Evolutionary conservation across 1,284 basidiomycete genomes (phyloP).

Genomic region (Puccinia horiana): DNA sequence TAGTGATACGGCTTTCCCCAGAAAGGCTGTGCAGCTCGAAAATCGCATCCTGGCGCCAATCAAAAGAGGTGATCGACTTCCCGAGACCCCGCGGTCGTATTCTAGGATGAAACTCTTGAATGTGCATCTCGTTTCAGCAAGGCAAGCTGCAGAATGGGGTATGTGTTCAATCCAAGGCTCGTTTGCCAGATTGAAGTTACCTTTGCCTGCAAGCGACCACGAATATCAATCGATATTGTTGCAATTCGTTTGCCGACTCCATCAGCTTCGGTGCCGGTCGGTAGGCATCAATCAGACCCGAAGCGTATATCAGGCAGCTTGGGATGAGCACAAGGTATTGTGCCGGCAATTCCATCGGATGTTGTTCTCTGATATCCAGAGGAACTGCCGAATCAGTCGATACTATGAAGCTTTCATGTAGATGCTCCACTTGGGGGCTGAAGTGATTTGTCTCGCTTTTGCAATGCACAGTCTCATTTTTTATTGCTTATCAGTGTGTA

Average conservation of each 20-base stretch:
- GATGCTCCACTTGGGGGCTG: too few relatives aligned
- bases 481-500: too few relatives aligned
- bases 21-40: background rate
- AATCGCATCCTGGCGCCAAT: too few relatives aligned
- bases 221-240: background rate
- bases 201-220: background rate
- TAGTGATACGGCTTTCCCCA: background rate
- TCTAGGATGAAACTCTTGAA: background rate
- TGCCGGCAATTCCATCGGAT: background rate
- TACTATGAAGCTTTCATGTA: background rate
- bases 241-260: background rate
- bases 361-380: background rate
- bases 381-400: too few relatives aligned
- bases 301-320: background rate
- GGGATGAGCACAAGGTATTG: background rate
- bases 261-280: background rate
- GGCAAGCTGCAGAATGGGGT: slow-evolving; percentile 7
- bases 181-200: background rate
- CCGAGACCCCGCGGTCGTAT: background rate
- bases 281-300: too few relatives aligned
- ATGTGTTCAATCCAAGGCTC: background rate
- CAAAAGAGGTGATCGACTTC: background rate
- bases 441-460: too few relatives aligned
- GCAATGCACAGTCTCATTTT: too few relatives aligned
- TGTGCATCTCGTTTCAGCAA: background rate